Conservation (phyloP, 2,329 filamentous ascomycete species). For the Fusarium hostae region DNA sequence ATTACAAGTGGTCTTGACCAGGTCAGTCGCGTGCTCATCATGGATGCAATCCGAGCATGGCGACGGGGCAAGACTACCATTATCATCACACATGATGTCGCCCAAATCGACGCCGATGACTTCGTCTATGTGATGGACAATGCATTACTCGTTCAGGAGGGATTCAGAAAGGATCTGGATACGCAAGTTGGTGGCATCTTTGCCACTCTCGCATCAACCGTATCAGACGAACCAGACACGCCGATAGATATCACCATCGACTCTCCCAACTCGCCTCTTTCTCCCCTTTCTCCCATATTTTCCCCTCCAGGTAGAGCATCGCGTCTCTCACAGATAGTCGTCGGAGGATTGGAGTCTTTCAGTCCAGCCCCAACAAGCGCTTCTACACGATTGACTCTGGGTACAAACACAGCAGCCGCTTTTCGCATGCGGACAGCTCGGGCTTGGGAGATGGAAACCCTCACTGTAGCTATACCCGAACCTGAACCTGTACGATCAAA, state of each 20-base stretch:
- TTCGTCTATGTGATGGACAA: conserved; percentile 84
- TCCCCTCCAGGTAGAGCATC: conserved; percentile 20
- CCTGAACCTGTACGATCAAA: conserved; percentile 4
- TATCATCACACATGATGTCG: conserved; percentile 90
- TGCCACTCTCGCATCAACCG: conserved; percentile 51
- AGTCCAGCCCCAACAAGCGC: conserved; percentile 14
- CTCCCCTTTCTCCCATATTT: conserved; percentile 14
- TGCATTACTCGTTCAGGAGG: conserved; percentile 75
- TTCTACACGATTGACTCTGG: conserved; percentile 37
- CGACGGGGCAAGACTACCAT: conserved; percentile 85
- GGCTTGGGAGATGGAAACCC: conserved; percentile 33
- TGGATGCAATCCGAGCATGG: conserved; percentile 82
- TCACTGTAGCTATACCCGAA: background rate
- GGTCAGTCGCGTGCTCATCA: conserved; percentile 72
- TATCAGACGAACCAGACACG: background rate
- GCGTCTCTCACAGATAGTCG: conserved; percentile 30
- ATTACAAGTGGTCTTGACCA: conserved; percentile 87
- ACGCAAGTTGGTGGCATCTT: conserved; percentile 58
- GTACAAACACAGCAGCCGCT: conserved; percentile 32
- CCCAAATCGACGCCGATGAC: conserved; percentile 77
- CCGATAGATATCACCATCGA: conserved; percentile 27
- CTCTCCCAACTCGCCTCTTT: conserved; percentile 18
- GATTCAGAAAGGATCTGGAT: conserved; percentile 68
- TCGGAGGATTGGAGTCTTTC: conserved; percentile 34
- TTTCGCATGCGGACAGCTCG: conserved; percentile 35